phyloP scores from a whole-genome alignment of 371 early-diverging fungal species.

The Apophysomyces variabilis region DNA sequence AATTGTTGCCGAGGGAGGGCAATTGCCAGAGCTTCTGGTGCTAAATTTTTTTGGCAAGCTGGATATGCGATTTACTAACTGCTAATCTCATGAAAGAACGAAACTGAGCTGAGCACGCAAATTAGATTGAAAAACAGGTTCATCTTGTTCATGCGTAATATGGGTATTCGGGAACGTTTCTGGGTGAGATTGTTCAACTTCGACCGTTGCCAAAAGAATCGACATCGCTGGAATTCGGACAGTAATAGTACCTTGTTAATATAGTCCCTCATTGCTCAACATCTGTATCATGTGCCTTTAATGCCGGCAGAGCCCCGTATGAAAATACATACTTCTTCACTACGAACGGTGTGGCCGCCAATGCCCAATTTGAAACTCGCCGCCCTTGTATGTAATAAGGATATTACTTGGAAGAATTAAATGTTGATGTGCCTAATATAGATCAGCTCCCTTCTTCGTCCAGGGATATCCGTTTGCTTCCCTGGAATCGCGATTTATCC shows the following conservation, averaged over 20 bases:
- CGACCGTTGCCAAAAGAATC: not conserved
- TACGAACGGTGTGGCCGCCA: too few relatives aligned
- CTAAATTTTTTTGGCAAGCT: not conserved
- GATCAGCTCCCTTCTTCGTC: not conserved
- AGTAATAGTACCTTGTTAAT: not conserved
- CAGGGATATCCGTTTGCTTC: not conserved
- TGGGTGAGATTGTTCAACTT: not conserved
- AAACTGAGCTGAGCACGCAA: not conserved
- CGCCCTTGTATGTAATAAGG: not conserved
- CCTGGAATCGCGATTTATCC: not conserved
- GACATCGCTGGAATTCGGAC: not conserved
- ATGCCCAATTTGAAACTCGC: not conserved
- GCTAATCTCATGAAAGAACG: not conserved
- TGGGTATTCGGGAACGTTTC: not conserved
- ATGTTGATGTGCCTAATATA: not conserved
- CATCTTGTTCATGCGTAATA: not conserved
- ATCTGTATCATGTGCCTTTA: too few relatives aligned
- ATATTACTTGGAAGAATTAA: not conserved
- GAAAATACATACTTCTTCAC: too few relatives aligned
- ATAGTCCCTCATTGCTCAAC: not conserved
- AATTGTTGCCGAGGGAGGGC: not conserved
- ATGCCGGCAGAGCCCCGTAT: too few relatives aligned
- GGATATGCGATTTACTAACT: not conserved
- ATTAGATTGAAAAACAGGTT: not conserved
- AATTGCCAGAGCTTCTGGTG: not conserved